Evolutionary conservation across 257 asterid species (phyloP).

Genomic region (Osmanthus fragrans): DNA sequence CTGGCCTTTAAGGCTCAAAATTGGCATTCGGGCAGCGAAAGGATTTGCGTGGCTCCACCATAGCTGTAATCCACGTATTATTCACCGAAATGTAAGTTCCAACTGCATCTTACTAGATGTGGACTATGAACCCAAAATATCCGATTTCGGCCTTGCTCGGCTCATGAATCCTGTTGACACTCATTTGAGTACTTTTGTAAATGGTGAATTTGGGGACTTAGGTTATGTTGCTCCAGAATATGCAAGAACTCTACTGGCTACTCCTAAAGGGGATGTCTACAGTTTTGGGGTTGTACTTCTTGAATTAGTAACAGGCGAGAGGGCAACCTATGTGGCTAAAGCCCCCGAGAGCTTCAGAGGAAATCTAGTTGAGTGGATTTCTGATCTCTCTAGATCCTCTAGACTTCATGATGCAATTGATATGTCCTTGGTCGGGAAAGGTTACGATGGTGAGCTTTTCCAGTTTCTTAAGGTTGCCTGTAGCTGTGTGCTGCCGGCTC

Average conservation of each 20-base stretch:
- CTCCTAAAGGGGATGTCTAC: constrained; percentile 16
- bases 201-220: constrained; percentile 84
- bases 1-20: constrained; percentile 64
- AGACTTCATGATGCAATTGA: constrained; percentile 75
- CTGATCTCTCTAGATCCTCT: constrained; percentile 57
- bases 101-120: constrained; percentile 34
- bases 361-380: constrained; percentile 74
- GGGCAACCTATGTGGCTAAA: constrained; percentile 54
- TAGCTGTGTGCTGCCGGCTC: constrained; percentile 63
- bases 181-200: constrained; percentile 88
- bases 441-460: constrained; percentile 63
- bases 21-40: constrained; percentile 56
- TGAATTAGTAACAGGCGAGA: constrained; percentile 45
- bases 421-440: constrained; percentile 52
- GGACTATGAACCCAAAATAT: constrained; percentile 61
- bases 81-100: constrained; percentile 68
- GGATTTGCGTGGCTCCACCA: constrained; percentile 77
- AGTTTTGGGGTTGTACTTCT: no score
- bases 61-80: constrained; percentile 67
- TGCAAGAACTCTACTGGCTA: constrained; percentile 71
- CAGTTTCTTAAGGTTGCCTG: constrained; percentile 85
- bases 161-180: constrained; percentile 91
- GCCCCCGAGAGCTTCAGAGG: constrained; percentile 81
- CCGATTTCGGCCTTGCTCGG: constrained; percentile 87
- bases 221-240: constrained; percentile 95